Evolutionary conservation across 2,329 filamentous ascomycete species (phyloP), one percentile per base, ranked within the genome.

Genomic region (Chrysoporthe austroafricana): DNA sequence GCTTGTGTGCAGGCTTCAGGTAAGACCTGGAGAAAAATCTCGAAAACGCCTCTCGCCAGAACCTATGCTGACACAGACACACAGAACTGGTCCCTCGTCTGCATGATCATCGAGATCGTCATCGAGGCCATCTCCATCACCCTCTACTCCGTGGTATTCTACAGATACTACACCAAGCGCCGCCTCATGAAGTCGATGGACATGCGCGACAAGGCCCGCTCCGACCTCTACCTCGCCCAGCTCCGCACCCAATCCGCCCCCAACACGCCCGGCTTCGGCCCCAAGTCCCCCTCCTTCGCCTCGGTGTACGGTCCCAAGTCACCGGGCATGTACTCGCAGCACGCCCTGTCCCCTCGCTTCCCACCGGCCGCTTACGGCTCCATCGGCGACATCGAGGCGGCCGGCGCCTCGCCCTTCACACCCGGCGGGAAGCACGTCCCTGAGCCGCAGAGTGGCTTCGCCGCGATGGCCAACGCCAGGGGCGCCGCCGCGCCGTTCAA

Each of bases 161-260:
- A 97, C 86, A 92, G 96, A 74, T 96, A 97, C 86, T 97, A 94
- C 88, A 94, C 92, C 73, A 99, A 98, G 87, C 91, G 93, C 78
- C 91, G 92, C 78, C 92, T 99, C 71, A 90, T 91, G 81, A 98
- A 97, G 86, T 94, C 94, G 71, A 99, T 99, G 96, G 92, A 97
- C 78, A 85, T 92, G 77, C 93, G 96, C 74, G 96, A 99, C 85
- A 91, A 92, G 76, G 96, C 96, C 72, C 92, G 96, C 71, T 95
- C 92, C 70, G 94, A 98, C 78, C 88, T 99, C 71, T 98, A 98
- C 84, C 92, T 98, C 71, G 94, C 91, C 65, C 91, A 93, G 78
- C 88, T 94, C 54, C 90, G 90, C 73, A 83, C 88, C 26, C 94
- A 98, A 82, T 97, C 94, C 36, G 94, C 94, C 5, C 95, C 95